A percentile compares a stretch with the other conserved stretches of the same genome.
phyloP scores from a whole-genome alignment of 176 grass and related monocot species.

The Microstegium vimineum region DNA sequence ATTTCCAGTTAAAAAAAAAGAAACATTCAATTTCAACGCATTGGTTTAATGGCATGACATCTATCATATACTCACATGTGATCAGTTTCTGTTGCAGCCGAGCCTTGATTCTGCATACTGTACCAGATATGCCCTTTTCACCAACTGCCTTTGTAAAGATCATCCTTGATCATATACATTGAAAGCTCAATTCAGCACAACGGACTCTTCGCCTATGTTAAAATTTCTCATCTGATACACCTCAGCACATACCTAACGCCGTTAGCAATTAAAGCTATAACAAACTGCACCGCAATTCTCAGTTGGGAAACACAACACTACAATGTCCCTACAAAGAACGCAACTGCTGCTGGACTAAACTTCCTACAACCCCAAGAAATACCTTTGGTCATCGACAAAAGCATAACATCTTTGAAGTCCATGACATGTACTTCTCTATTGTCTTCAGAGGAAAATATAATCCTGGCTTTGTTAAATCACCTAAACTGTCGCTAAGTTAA shows the following conservation, averaged over 20 bases:
- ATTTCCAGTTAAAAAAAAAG: no score
- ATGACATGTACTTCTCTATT: no score
- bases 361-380: background rate
- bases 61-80: background rate
- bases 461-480: background rate
- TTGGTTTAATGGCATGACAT: background rate
- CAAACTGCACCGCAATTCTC: no score
- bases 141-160: background rate
- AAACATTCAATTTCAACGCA: background rate
- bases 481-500: slow-evolving; percentile 1
- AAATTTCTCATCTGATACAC: no score
- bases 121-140: background rate
- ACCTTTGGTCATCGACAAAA: no score
- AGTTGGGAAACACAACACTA: no score
- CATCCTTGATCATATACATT: background rate
- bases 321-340: no score
- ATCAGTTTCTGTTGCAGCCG: background rate
- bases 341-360: background rate
- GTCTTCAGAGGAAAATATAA: no score
- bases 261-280: background rate
- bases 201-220: background rate
- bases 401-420: no score
- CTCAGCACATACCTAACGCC: no score
- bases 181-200: background rate
- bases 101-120: background rate